phyloP scores from a whole-genome alignment of 2,329 filamentous ascomycete genomes.

The Penicillium sp. region DNA sequence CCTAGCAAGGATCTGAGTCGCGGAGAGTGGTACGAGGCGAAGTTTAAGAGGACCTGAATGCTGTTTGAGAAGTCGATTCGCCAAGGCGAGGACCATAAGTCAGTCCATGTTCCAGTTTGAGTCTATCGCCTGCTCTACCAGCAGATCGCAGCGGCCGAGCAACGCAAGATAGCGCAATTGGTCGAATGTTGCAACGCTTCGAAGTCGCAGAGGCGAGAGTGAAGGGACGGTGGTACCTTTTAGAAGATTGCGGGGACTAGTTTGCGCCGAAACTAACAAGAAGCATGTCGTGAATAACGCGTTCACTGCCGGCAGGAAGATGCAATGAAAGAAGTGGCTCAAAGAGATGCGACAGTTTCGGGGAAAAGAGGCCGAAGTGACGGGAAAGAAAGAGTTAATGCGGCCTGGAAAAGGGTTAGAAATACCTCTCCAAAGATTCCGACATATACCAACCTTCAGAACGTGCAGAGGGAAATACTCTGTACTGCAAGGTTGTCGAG shows the following conservation, averaged over 20 bases:
- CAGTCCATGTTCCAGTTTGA: conserved; percentile 10
- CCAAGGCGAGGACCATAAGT: conserved; percentile 16
- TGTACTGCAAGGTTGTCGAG: not conserved
- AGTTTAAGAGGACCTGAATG: not conserved
- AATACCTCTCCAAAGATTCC: no score
- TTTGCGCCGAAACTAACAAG: not conserved
- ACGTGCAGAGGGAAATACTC: not conserved
- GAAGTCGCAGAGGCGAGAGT: not conserved
- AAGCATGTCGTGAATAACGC: not conserved
- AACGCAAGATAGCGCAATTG: not conserved
- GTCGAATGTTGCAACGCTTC: not conserved
- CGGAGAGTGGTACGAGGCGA: not conserved
- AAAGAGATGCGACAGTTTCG: not conserved
- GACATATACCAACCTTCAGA: not conserved
- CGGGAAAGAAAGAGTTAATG: not conserved
- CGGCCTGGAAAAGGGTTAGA: not conserved
- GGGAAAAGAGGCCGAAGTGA: not conserved
- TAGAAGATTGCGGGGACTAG: not conserved
- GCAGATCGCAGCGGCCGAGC: not conserved
- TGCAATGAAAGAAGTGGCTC: not conserved
- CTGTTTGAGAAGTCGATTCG: conserved; percentile 12
- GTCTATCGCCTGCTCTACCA: not conserved
- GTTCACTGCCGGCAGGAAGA: not conserved
- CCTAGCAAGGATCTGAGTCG: not conserved
- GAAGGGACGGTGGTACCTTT: conserved; percentile 7